These are phyloP conservation scores for Cyclotella sp. DNA, from an alignment of 108 stramenopile genomes.

Conservation along the genomic window DNA sequence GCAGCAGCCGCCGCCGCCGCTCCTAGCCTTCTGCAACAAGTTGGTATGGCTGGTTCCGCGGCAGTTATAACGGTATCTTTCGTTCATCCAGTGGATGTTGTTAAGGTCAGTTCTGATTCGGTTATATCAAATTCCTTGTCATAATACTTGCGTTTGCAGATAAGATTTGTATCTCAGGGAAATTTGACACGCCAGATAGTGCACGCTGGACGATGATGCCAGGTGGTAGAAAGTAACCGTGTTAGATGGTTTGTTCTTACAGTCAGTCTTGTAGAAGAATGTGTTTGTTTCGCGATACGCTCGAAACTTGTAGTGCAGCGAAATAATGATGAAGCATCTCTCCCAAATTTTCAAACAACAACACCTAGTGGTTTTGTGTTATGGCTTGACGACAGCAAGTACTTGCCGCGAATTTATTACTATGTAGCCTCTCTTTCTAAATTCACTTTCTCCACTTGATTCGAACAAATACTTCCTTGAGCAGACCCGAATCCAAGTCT, in stretches of 20 bases:
- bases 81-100: constrained; percentile 94
- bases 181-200: neutral
- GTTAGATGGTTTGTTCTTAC: neutral
- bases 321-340: too few relatives aligned
- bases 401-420: too few relatives aligned
- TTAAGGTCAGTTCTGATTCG: constrained; percentile 65
- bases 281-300: too few relatives aligned
- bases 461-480: neutral
- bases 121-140: too few relatives aligned
- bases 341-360: too few relatives aligned
- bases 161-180: neutral
- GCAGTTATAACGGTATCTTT: constrained; percentile 89
- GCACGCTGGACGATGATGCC: too few relatives aligned
- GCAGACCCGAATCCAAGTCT: constrained; percentile 86
- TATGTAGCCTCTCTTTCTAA: neutral
- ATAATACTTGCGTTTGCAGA: too few relatives aligned
- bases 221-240: too few relatives aligned
- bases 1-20: constrained; percentile 55
- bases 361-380: neutral
- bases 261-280: too few relatives aligned
- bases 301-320: neutral
- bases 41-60: constrained; percentile 86
- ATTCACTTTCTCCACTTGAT: neutral
- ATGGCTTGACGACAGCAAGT: neutral
- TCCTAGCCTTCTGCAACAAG: constrained; percentile 79